A percentile compares a stretch with the other conserved stretches of the same genome.
phyloP scores from a whole-genome alignment of 345 rosid genomes.

The Linum tenue region DNA sequence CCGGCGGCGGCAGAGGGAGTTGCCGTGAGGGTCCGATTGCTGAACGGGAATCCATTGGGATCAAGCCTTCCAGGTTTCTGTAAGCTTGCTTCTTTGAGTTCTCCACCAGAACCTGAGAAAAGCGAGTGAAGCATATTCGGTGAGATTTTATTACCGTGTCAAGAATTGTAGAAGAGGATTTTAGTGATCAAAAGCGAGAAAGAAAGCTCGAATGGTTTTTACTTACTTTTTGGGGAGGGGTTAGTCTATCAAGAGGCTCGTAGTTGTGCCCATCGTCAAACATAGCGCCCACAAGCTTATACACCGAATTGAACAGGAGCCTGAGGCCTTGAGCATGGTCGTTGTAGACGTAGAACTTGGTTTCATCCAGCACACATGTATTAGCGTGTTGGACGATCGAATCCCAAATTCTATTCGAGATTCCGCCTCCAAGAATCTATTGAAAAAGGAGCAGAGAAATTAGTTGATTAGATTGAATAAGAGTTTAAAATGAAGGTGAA shows the following conservation, averaged over 20 bases:
- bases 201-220: constrained; percentile 2
- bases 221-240: constrained; percentile 30
- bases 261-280: constrained; percentile 23
- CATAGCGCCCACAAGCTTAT: constrained; percentile 32
- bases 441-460: constrained; percentile 3
- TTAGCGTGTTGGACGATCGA: constrained; percentile 51
- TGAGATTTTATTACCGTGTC: not conserved
- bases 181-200: not conserved
- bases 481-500: not conserved
- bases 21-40: constrained; percentile 25
- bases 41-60: constrained; percentile 13
- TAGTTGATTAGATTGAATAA: constrained; percentile 2
- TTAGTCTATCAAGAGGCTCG: constrained; percentile 24
- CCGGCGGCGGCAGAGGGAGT: constrained; percentile 9
- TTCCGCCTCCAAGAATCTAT: constrained; percentile 38
- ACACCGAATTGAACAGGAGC: constrained; percentile 46
- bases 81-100: constrained; percentile 41
- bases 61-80: constrained; percentile 19
- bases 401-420: constrained; percentile 46
- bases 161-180: too few species aligned
- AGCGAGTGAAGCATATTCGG: not conserved
- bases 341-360: constrained; percentile 31
- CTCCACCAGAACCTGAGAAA: constrained; percentile 33
- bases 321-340: constrained; percentile 17
- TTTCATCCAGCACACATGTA: constrained; percentile 43